A percentile compares a stretch with the other conserved stretches of the same genome.
These are phyloP conservation scores for Coemansia sp. DNA, from an alignment of 192 early-diverging fungal genomes.

Conservation along the genomic window DNA sequence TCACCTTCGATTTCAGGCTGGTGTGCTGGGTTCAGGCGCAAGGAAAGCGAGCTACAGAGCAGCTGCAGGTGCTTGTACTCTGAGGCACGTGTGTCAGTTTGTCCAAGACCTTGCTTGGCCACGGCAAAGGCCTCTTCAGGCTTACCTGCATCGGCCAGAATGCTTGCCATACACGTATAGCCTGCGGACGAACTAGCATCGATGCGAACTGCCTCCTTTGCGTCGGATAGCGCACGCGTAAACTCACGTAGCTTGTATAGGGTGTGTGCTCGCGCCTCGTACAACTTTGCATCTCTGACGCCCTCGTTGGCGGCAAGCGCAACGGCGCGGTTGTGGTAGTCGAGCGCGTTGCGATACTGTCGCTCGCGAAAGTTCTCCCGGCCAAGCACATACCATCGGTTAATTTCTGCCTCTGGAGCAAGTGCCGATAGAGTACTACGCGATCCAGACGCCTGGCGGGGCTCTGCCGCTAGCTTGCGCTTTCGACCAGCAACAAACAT, in stretches of 20 bases:
- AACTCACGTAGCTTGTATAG: constrained; percentile 40
- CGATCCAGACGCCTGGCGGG: neutral
- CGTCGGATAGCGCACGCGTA: constrained; percentile 35
- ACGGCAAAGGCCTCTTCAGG: constrained; percentile 24
- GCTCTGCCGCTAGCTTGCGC: constrained; percentile 16
- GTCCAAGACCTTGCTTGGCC: constrained; percentile 9
- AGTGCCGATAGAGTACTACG: neutral
- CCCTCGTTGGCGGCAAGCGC: constrained; percentile 31
- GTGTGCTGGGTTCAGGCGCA: constrained; percentile 28
- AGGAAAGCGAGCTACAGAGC: constrained; percentile 17
- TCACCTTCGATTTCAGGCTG: neutral
- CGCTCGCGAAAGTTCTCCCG: constrained; percentile 27
- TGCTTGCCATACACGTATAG: constrained; percentile 26
- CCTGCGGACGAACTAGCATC: constrained; percentile 16
- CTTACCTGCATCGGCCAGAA: constrained; percentile 23
- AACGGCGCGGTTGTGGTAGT: constrained; percentile 41
- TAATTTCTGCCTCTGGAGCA: constrained; percentile 4
- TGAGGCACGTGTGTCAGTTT: neutral
- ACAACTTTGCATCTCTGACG: constrained; percentile 19
- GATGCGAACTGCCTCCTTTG: constrained; percentile 28
- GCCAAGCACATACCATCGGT: constrained; percentile 20
- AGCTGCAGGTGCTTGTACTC: constrained; percentile 27
- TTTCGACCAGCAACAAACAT: constrained; percentile 31
- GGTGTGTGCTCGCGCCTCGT: constrained; percentile 27
- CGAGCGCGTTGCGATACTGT: constrained; percentile 30